phyloP scores from a whole-genome alignment of 2,329 filamentous ascomycete species.

The Penicillium sp. region DNA sequence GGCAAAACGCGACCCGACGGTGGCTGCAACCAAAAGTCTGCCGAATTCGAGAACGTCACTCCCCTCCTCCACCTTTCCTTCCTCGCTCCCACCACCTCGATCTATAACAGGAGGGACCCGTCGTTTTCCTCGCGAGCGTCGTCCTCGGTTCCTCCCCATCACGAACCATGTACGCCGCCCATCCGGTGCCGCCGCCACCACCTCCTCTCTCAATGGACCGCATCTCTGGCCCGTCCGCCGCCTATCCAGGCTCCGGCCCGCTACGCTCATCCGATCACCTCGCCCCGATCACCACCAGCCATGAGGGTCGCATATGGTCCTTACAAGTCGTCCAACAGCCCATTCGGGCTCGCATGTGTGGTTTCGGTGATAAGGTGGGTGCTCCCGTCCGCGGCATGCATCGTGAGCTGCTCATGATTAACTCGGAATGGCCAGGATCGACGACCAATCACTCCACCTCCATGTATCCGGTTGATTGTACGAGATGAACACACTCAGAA shows the following conservation, averaged over 20 bases:
- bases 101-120: too few relatives aligned
- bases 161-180: constrained; percentile 39
- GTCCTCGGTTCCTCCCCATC: constrained; percentile 26
- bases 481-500: constrained; percentile 70
- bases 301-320: constrained; percentile 51
- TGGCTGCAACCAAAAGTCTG: background rate
- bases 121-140: constrained; percentile 12
- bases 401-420: background rate
- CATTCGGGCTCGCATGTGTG: constrained; percentile 92
- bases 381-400: background rate
- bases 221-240: constrained; percentile 35
- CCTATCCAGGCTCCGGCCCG: constrained; percentile 36
- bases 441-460: constrained; percentile 90
- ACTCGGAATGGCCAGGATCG: constrained; percentile 64
- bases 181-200: constrained; percentile 35
- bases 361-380: constrained; percentile 91
- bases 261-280: constrained; percentile 36
- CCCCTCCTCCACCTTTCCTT: background rate
- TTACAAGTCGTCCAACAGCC: constrained; percentile 87
- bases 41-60: constrained; percentile 1
- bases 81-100: background rate
- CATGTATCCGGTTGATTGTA: constrained; percentile 81
- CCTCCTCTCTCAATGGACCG: constrained; percentile 43
- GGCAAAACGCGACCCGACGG: too few relatives aligned
- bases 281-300: constrained; percentile 41